Conservation (phyloP, 331 rosid species). For the Spiraea crenata region DNA sequence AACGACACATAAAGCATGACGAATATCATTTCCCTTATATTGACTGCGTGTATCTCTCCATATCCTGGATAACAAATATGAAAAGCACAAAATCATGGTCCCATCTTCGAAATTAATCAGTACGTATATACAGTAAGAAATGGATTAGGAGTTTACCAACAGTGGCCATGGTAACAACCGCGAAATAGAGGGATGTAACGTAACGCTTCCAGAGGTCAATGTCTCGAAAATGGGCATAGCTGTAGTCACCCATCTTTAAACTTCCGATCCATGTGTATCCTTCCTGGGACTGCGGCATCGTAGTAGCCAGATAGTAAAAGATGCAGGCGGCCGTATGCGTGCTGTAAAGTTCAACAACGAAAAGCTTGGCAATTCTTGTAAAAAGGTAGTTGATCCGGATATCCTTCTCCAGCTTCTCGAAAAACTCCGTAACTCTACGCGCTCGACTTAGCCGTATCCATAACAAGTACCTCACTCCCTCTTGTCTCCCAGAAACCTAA, state of each 20-base stretch:
- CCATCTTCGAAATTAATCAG: background rate
- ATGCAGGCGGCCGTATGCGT: constrained; percentile 70
- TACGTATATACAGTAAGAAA: background rate
- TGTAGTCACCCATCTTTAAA: constrained; percentile 56
- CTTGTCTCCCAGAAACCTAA: constrained; percentile 52
- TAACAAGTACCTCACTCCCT: constrained; percentile 47
- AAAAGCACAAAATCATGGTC: background rate
- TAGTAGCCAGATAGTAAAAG: constrained; percentile 69
- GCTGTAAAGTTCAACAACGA: constrained; percentile 64
- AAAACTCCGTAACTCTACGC: constrained; percentile 43
- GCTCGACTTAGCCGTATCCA: constrained; percentile 65
- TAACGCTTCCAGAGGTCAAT: constrained; percentile 65
- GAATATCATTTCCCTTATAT: constrained; percentile 70
- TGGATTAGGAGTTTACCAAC: constrained; percentile 37
- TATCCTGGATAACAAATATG: constrained; percentile 38
- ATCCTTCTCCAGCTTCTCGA: constrained; percentile 50
- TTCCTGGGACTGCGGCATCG: constrained; percentile 44
- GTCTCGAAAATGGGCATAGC: constrained; percentile 53
- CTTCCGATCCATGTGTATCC: constrained; percentile 74
- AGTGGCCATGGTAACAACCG: constrained; percentile 68
- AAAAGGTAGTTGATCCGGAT: constrained; percentile 45
- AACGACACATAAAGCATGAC: constrained; percentile 60
- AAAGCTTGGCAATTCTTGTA: constrained; percentile 53
- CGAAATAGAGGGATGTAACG: constrained; percentile 59
- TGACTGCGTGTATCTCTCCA: constrained; percentile 70